Base-by-base conservation (phyloP, 345 rosid genomes). In the Reutealis trisperma region DNA sequence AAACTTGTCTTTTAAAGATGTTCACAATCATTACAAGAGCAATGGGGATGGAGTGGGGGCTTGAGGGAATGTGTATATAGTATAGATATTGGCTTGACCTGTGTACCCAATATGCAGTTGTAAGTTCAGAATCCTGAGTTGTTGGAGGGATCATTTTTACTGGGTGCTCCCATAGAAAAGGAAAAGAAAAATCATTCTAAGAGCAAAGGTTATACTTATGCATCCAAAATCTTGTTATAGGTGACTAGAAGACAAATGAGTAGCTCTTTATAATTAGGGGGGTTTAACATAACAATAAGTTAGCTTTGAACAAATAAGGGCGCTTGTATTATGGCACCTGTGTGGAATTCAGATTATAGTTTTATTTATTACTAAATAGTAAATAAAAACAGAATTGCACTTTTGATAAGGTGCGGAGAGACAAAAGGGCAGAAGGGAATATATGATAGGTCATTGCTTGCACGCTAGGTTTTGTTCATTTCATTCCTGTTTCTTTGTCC, bases 401-500 rank as follows among this genome's bases (percentile, higher is more conserved):
- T 76, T 75, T 71, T 65, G 69, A 65, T 65, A 21, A 65, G 58
- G 61, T 27, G 44, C 16, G 25, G 44, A 70, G 62, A 79, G 86
- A 81, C 83, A 81, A 77, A 82, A 74, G 84, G 61, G 81, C 64
- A 66, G 34, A 42, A 24, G 47, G 65, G 73, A 71, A 80, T 74
- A 73, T 73, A 37, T 68, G 22, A 71, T 47, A 47, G 83, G 32
- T 77, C 70, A 76, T 85, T 78, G 83, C 86, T 88, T 88, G 89
- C 87, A 84, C 84, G 85, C 86, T 67, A 86, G 75, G 88, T 84
- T 84, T 77, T 73, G 82, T 75, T 60, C 47, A 34, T 69, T 44
- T 64, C 75, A 25, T 27, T 27, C 12, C 63, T 74, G 72, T 65
- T 78, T 72, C 54, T 67, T 41, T 71, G 75, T 76, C 73, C 49